Conservation (phyloP, 208 protist genomes). For the Angomonas desouzai region DNA sequence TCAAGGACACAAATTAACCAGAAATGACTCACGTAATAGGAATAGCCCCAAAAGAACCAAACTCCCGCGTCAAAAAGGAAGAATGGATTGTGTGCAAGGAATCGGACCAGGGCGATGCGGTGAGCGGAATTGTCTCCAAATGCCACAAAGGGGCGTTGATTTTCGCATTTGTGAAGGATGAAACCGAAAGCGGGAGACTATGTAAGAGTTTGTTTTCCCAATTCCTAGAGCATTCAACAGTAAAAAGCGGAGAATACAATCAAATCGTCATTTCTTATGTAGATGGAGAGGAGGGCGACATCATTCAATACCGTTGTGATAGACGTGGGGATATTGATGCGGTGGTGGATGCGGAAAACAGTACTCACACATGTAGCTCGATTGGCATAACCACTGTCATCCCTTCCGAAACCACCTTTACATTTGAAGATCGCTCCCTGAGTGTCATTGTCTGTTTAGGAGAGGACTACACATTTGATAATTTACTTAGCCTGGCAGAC, state of each 20-base stretch:
- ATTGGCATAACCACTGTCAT: constrained; percentile 36
- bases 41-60: constrained; percentile 3
- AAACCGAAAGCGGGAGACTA: constrained; percentile 16
- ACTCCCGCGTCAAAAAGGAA: neutral
- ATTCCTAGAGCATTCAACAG: constrained; percentile 32
- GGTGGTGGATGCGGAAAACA: constrained; percentile 49
- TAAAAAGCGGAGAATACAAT: constrained; percentile 23
- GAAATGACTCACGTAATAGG: constrained; percentile 4
- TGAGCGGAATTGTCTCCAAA: neutral
- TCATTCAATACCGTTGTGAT: constrained; percentile 61
- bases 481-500: constrained; percentile 30
- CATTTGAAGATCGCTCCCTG: constrained; percentile 40
- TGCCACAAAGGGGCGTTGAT: constrained; percentile 19
- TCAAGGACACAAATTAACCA: neutral
- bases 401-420: constrained; percentile 37
- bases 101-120: neutral
- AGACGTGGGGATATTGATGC: constrained; percentile 45
- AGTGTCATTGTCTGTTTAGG: constrained; percentile 38
- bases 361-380: constrained; percentile 32
- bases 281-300: constrained; percentile 34
- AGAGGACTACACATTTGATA: constrained; percentile 19
- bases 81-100: neutral
- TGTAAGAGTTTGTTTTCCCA: constrained; percentile 40
- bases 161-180: constrained; percentile 25
- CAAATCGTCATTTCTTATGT: constrained; percentile 62